Evolutionary conservation across 441 rosid species (phyloP), one percentile per base, ranked within the genome.

Genomic region (Metrosideros polymorpha): DNA sequence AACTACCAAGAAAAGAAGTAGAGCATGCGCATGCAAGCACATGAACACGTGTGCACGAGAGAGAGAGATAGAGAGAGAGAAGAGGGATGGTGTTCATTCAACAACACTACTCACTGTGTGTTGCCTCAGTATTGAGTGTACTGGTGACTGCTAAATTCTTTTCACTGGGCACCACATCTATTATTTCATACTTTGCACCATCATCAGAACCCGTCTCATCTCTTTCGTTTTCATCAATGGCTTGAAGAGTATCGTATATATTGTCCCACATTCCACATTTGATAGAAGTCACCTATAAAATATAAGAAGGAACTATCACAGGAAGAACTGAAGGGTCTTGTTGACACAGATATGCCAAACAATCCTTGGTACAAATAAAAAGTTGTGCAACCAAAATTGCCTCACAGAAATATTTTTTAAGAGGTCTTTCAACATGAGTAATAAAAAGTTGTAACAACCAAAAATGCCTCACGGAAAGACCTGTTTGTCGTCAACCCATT

Each of bases 201-300:
- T 85, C 89, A 77, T 90, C 89, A 88, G 89, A 85, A 57, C 19
- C 51, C 50, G 84, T 83, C 82, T 85, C 84, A 82, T 88, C 85
- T 71, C 85, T 83, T 85, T 93, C 97, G 84, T 87, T 85, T 84
- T 88, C 93, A 86, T 88, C 91, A 27, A 90, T 85, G 35, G 86
- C 93, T 90, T 94, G 97, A 77, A 96, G 90, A 90, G 94, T 87
- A 92, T 95, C 98, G 90, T 98, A 95, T 83, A 94, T 92, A 85
- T 95, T 98, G 92, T 98, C 98, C 94, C 96, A 95, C 93, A 93
- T 92, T 86, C 98, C 98, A 85, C 85, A 90, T 93, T 91, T 96
- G 86, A 98, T 93, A 85, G 99, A 95, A 84, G 90, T 87, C 88
- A 98, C 97, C 99, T 98, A 91, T 54, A 91, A 50, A 18, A 54